Base-by-base conservation (phyloP, 352 stramenopile genomes). In the Pythium guiyangense region DNA sequence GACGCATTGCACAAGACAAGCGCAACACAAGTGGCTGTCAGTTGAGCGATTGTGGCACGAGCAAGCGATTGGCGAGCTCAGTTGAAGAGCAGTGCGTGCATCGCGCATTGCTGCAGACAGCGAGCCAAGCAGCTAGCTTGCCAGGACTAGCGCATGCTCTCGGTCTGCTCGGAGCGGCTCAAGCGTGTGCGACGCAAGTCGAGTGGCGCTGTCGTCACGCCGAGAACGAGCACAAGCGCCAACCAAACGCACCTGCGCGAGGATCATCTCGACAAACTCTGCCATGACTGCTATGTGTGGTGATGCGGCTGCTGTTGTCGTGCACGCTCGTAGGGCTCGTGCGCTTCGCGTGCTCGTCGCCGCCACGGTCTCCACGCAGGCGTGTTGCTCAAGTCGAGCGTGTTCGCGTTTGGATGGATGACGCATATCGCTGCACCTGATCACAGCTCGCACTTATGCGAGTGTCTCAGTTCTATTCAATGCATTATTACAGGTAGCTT, bases 261-360 rank as follows among this genome's bases (percentile, higher is more conserved):
- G 74, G 52, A 92, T 90, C 68, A 85, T 84, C 67, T 92, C 83
- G 29, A 90, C 77, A 50, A 92, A 88, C 66, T 92, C 80, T 48
- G 80, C 69, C 83, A 92, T 92, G 52, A 53, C 57, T 45, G 14
- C 58, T 39, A 39, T 54, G 52, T 6, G 37, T 17, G 20, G 31
- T 60, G 39, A 8, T 44, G 5, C 5, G n/a, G 39, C 39, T 22
- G 22, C 22, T 22, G 22, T 22, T 22, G 22, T 22, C 22, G 22
- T 22, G 15, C 39, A 10, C 27, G 39, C 49, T 44, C 15, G 35
- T 40, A 22, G 22, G 22, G 46, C 31, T 45, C 49, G 49, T 34
- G 6, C 49, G 15, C 27, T n/a, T 44, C 27, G 35, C 27, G 29
- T 34, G 52, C 34, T 52, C 8, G n/a, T 22, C 6, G 37, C 17